Conservation (phyloP, 257 asterid genomes). For the Petunia secreta region DNA sequence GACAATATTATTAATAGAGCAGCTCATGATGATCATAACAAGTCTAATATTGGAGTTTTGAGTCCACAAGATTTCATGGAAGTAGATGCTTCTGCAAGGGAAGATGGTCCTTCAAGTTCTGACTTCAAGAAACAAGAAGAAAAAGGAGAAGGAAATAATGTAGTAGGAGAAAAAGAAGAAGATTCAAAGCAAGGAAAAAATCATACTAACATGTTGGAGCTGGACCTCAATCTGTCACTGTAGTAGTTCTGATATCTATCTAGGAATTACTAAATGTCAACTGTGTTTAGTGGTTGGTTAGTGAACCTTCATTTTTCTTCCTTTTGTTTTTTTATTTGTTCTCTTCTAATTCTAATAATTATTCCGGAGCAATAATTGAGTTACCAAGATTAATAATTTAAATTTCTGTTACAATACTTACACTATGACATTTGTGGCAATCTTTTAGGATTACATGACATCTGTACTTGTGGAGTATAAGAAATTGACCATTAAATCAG, state of each 20-base stretch:
- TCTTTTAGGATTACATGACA: no score
- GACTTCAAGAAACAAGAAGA: conserved; percentile 9
- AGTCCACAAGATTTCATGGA: conserved; percentile 41
- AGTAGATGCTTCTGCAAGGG: conserved; percentile 7
- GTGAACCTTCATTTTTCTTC: not conserved
- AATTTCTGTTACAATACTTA: no score
- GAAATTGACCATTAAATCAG: no score
- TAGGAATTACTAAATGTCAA: not conserved
- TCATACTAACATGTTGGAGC: conserved; percentile 34
- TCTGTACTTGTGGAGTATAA: no score
- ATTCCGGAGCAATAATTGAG: no score
- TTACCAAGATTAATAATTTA: no score
- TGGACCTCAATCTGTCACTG: conserved; percentile 49
- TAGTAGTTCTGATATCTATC: not conserved
- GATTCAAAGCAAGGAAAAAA: conserved; percentile 9
- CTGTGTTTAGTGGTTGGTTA: not conserved
- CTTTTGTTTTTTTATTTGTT: no score
- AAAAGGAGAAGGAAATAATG: not conserved
- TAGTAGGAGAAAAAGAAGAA: not conserved
- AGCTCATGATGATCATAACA: not conserved
- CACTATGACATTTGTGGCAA: no score
- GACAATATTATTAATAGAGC: not conserved
- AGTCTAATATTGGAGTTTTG: conserved; percentile 30
- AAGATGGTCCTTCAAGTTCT: conserved; percentile 25
- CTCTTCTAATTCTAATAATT: no score